These are phyloP conservation scores for Cyphellophora attinorum DNA, from an alignment of 2,329 filamentous ascomycete species.

Conservation along the genomic window DNA sequence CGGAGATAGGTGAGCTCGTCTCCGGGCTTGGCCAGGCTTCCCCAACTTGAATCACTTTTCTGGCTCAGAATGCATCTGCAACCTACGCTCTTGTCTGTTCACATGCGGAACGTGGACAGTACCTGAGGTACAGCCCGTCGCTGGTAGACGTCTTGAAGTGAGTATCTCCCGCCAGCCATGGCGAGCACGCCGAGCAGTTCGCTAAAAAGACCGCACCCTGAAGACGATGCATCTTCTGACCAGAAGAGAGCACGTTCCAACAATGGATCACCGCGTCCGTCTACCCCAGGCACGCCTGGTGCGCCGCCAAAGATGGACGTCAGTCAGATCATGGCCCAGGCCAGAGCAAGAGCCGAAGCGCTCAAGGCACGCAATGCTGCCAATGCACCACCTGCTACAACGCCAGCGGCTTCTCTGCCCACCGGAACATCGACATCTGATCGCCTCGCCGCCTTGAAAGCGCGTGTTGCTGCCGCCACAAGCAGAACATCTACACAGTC, in stretches of 20 bases:
- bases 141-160: too few species aligned
- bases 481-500: slow-evolving; percentile 30
- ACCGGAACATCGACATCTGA: slow-evolving; percentile 44
- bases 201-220: slow-evolving; percentile 40
- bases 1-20: too few species aligned
- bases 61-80: too few species aligned
- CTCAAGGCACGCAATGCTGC: slow-evolving; percentile 36
- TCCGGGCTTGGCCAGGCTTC: too few species aligned
- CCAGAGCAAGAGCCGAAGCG: slow-evolving; percentile 38
- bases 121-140: too few species aligned
- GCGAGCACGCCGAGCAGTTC: slow-evolving; percentile 16
- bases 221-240: slow-evolving; percentile 33
- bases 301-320: slow-evolving; percentile 30
- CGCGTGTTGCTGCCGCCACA: slow-evolving; percentile 68
- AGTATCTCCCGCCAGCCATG: slow-evolving; percentile 6
- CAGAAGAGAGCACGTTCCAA: slow-evolving; percentile 41
- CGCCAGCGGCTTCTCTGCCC: slow-evolving; percentile 26
- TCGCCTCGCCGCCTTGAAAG: slow-evolving; percentile 70
- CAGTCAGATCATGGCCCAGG: slow-evolving; percentile 37
- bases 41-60: too few species aligned
- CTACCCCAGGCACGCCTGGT: slow-evolving; percentile 22
- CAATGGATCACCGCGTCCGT: slow-evolving; percentile 37
- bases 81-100: too few species aligned
- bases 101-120: too few species aligned
- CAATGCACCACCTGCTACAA: slow-evolving; percentile 17